These are phyloP conservation scores for Apiotrichum gamsii DNA, from an alignment of 1,284 basidiomycete genomes.

Conservation along the genomic window DNA sequence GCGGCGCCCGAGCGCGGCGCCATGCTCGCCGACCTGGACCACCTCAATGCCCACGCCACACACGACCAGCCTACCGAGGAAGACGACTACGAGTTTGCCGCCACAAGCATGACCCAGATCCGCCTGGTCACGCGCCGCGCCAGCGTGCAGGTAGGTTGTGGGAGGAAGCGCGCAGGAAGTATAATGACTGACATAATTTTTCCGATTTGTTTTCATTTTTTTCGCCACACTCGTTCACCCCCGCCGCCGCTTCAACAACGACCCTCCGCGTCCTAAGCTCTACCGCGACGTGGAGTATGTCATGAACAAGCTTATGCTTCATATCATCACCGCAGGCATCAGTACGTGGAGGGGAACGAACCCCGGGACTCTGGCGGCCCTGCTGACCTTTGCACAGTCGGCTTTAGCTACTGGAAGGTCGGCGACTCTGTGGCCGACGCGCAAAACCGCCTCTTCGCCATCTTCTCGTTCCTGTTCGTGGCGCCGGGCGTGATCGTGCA, in stretches of 20 bases:
- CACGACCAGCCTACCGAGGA: constrained; percentile 14
- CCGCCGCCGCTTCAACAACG: too few species aligned
- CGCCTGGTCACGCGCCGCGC: constrained; percentile 34
- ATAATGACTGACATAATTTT: too few species aligned
- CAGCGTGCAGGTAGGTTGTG: too few species aligned
- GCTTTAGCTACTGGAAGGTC: constrained; percentile 42
- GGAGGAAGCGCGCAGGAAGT: too few species aligned
- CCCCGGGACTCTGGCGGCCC: too few species aligned
- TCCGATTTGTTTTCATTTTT: too few species aligned
- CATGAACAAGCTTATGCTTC: constrained; percentile 39
- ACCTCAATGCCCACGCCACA: constrained; percentile 23
- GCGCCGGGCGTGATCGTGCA: constrained; percentile 44
- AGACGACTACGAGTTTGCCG: constrained; percentile 37
- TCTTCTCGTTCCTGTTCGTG: constrained; percentile 45
- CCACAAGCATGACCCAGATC: constrained; percentile 31
- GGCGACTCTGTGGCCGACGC: constrained; percentile 22
- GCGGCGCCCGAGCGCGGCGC: constrained; percentile 46
- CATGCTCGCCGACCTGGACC: constrained; percentile 47
- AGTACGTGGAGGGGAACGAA: too few species aligned
- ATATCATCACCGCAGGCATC: constrained; percentile 36
- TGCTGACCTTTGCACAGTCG: too few species aligned
- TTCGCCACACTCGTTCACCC: too few species aligned
- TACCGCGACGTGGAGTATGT: constrained; percentile 43
- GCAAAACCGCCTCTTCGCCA: constrained; percentile 18
- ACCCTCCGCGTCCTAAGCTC: too few species aligned